Base-by-base conservation (phyloP, 1,284 basidiomycete genomes). In the Cutaneotrichosporon daszewskae region DNA sequence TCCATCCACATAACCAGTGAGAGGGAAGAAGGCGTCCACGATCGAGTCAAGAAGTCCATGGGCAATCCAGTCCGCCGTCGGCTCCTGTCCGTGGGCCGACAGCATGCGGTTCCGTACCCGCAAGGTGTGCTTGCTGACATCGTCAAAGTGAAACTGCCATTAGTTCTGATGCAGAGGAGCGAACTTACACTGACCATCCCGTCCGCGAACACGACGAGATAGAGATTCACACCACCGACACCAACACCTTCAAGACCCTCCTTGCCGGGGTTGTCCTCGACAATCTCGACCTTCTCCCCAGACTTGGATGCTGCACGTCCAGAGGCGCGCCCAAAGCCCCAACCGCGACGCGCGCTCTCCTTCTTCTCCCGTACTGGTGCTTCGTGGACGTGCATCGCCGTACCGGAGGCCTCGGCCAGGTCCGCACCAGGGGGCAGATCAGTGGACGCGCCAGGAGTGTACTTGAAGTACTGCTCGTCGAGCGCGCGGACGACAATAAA, bases 21-120 rank as follows among this genome's bases (percentile, higher is more conserved):
- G 76, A 2, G 92, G 91, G 68, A 91, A 89, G 72, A 95, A 95
- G 1, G 88, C 83, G 64, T 97, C 92, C 24, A 96, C 89, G 39
- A 96, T 82, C 1, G 90, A 94, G 63, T 96, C 92, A 61, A 96
- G 76, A 40, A 96, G 77, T 14, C 85, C 87, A 66, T 97, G 90
- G 0, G 89, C 88, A 54, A 97, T 89, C 90, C 90, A 96, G 64
- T 94, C 89, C 1, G 54, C 43, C n/a, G 57, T 41, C 12, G 50
- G 53, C 34, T 51, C 44, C 25, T 44, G 28, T 5, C 23, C 16
- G 0, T 16, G 35, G 12, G 37, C 37, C 2, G 23, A 18, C 36
- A 80, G 67, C 22, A 87, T 76, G 27, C 83, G 81, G 55, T 82
- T 82, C 26, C 84, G 77, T 2, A 96, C 85, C 16, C 83, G 80